These are phyloP conservation scores for Colletotrichum sublineola DNA, from an alignment of 2,329 filamentous ascomycete species.

Conservation along the genomic window DNA sequence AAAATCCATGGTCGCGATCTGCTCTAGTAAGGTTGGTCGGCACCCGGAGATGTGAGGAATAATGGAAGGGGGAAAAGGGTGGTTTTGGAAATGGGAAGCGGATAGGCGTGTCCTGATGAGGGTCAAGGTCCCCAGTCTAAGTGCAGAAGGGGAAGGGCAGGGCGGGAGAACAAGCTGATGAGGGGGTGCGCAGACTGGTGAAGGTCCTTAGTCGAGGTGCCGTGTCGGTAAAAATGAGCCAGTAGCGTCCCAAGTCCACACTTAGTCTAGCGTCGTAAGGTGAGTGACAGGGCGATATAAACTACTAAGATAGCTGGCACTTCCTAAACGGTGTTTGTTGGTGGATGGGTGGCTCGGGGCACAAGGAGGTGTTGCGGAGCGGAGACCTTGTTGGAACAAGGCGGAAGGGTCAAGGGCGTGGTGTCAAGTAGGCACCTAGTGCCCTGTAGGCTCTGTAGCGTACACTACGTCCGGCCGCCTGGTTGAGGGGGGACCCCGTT, in stretches of 20 bases:
- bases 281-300: conserved; percentile 23
- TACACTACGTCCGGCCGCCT: background rate
- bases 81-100: conserved; percentile 20
- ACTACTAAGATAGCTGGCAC: background rate
- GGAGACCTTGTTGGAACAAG: background rate
- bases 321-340: conserved; percentile 4
- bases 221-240: conserved; percentile 28
- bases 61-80: conserved; percentile 6
- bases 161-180: background rate
- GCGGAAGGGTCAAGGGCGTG: conserved; percentile 1
- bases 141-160: conserved; percentile 9
- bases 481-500: background rate
- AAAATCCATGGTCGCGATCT: conserved; percentile 63
- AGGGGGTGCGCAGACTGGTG: conserved; percentile 24
- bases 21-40: conserved; percentile 17
- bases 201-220: conserved; percentile 15
- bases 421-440: background rate
- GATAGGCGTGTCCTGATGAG: conserved; percentile 40
- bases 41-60: conserved; percentile 7
- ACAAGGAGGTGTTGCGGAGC: conserved; percentile 22
- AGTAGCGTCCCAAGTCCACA: conserved; percentile 13
- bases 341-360: conserved; percentile 13
- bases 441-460: background rate
- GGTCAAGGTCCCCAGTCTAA: conserved; percentile 27
- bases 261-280: conserved; percentile 14